Evolutionary conservation across 495 filamentous ascomycete species (phyloP).

Genomic region (Geoglossum glabrum): DNA sequence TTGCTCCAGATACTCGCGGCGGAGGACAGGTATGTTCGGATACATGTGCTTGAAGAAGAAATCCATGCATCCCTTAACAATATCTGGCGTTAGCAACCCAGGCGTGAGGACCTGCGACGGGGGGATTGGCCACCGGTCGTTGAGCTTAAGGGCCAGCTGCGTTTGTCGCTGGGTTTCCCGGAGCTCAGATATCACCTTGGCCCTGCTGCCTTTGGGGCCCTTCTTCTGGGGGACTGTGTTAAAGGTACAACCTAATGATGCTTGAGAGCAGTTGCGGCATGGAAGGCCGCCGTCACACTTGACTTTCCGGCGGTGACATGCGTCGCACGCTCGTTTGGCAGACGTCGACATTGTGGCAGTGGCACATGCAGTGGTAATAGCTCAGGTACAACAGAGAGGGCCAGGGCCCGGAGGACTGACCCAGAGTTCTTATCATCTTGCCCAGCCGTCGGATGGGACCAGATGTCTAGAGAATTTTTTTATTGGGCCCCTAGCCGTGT

Average conservation of each 20-base stretch:
- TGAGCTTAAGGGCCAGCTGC: slow-evolving; percentile 27
- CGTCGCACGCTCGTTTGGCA: slow-evolving; percentile 51
- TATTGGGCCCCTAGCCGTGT: no score
- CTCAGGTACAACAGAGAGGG: no score
- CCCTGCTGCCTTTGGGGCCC: slow-evolving; percentile 62
- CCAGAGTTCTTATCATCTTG: neutral
- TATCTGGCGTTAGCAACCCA: slow-evolving; percentile 35
- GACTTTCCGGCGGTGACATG: slow-evolving; percentile 68
- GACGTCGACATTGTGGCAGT: neutral
- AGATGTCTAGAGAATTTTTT: no score
- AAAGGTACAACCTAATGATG: slow-evolving; percentile 55
- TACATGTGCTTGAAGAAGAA: slow-evolving; percentile 76
- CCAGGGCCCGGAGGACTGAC: neutral
- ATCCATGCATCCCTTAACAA: slow-evolving; percentile 52
- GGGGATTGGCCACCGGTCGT: slow-evolving; percentile 16
- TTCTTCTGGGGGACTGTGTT: slow-evolving; percentile 75
- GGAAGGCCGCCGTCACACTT: slow-evolving; percentile 53
- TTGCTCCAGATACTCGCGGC: slow-evolving; percentile 43
- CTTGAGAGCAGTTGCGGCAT: slow-evolving; percentile 49
- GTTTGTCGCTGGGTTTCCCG: slow-evolving; percentile 43
- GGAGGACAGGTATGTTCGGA: slow-evolving; percentile 62
- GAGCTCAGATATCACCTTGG: slow-evolving; percentile 64
- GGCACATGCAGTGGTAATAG: neutral
- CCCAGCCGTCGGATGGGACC: no score
- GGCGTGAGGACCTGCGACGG: slow-evolving; percentile 16